phyloP scores from a whole-genome alignment of 192 early-diverging fungal genomes.

The Coemansia sp. region DNA sequence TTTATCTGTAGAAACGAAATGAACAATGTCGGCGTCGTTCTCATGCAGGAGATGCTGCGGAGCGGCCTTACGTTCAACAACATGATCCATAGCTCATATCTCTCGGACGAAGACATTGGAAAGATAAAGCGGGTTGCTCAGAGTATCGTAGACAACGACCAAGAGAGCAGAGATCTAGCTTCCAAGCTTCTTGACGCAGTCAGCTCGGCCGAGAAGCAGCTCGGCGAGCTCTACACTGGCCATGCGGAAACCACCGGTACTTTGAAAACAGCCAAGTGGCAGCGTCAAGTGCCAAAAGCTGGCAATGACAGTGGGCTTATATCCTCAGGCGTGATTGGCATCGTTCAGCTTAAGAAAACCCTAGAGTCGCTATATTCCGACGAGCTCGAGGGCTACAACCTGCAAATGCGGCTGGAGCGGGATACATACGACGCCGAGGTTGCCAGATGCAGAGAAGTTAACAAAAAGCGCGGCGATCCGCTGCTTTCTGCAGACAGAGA shows the following conservation, averaged over 20 bases:
- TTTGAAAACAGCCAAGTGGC: conserved; percentile 7
- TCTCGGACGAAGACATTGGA: conserved; percentile 45
- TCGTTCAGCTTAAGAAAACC: conserved; percentile 68
- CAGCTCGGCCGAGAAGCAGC: conserved; percentile 26
- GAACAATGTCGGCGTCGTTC: conserved; percentile 39
- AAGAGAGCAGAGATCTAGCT: conserved; percentile 28
- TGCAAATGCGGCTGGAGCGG: conserved; percentile 79
- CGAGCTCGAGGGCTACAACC: conserved; percentile 62
- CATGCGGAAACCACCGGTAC: background rate
- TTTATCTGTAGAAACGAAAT: conserved; percentile 28
- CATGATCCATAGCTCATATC: conserved; percentile 51
- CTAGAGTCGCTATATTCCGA: conserved; percentile 58
- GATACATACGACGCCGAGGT: conserved; percentile 74
- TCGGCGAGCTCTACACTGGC: conserved; percentile 17
- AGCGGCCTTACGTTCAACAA: conserved; percentile 35
- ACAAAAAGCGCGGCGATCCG: conserved; percentile 57
- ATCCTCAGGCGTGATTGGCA: conserved; percentile 66
- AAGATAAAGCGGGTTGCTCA: conserved; percentile 47
- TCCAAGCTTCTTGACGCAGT: conserved; percentile 32
- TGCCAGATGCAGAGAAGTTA: conserved; percentile 59
- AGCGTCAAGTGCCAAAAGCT: conserved; percentile 14
- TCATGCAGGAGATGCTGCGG: conserved; percentile 54
- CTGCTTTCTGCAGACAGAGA: conserved; percentile 55
- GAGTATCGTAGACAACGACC: conserved; percentile 17
- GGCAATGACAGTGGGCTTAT: conserved; percentile 28